These are phyloP conservation scores for Candida nemodendra DNA, from an alignment of 805 yeast species.

Conservation along the genomic window DNA sequence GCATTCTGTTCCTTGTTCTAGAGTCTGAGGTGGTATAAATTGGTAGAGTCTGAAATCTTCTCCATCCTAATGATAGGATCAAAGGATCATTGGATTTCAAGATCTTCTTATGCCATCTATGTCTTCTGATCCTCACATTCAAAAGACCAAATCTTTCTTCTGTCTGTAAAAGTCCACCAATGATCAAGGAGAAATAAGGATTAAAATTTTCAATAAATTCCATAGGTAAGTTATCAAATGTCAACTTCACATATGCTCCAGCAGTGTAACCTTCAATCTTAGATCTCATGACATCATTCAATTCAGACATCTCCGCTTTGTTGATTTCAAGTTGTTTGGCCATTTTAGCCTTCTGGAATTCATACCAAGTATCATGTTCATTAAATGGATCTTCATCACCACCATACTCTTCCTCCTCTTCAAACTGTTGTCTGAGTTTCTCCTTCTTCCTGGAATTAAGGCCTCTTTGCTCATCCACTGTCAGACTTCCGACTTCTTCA, in stretches of 20 bases:
- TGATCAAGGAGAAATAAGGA: constrained; percentile 77
- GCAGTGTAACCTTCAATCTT: constrained; percentile 90
- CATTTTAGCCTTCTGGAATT: constrained; percentile 93
- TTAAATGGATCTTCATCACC: constrained; percentile 65
- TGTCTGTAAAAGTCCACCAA: constrained; percentile 89
- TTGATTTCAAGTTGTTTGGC: constrained; percentile 95
- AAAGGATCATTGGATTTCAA: constrained; percentile 94
- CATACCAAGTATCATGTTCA: constrained; percentile 96
- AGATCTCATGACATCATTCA: constrained; percentile 75
- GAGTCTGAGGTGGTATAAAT: constrained; percentile 96
- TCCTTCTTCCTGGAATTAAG: constrained; percentile 88
- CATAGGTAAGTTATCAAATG: constrained; percentile 79
- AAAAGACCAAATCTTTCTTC: constrained; percentile 91
- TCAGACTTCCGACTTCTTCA: constrained; percentile 40
- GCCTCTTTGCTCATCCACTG: constrained; percentile 74
- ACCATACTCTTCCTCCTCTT: constrained; percentile 73
- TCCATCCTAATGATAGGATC: constrained; percentile 93
- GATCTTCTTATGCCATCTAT: constrained; percentile 97
- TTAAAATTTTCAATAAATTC: constrained; percentile 87
- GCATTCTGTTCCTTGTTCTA: constrained; percentile 95
- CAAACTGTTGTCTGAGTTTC: constrained; percentile 83
- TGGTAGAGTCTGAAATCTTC: constrained; percentile 96
- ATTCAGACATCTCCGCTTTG: constrained; percentile 67
- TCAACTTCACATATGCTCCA: constrained; percentile 90
- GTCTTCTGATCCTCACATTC: constrained; percentile 93